Evolutionary conservation across 2,329 filamentous ascomycete genomes (phyloP).

Genomic region (Pezicula carpinea): DNA sequence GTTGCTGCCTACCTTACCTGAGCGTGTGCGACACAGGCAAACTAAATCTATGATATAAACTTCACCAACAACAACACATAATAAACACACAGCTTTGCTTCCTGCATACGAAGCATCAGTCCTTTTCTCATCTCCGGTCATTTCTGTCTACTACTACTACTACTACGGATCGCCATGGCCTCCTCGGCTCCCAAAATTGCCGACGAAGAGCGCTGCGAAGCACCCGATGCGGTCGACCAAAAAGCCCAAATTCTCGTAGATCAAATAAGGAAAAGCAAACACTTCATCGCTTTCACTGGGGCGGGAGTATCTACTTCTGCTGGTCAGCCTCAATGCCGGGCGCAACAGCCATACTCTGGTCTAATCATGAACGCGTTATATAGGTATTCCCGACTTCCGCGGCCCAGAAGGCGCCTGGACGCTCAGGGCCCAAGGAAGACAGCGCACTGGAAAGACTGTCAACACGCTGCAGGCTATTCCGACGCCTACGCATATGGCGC

Average conservation of each 20-base stretch:
- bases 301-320: constrained; percentile 44
- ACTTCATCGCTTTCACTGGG: constrained; percentile 43
- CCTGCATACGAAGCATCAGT: no score
- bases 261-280: constrained; percentile 36
- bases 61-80: no score
- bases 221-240: constrained; percentile 23
- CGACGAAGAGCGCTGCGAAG: constrained; percentile 24
- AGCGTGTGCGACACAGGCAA: no score
- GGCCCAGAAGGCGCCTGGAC: constrained; percentile 43
- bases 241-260: constrained; percentile 35
- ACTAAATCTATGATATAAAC: no score
- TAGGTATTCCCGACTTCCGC: constrained; percentile 44
- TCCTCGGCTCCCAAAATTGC: constrained; percentile 17
- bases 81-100: no score
- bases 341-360: not conserved
- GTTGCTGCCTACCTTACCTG: no score
- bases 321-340: constrained; percentile 21
- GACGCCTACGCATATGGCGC: constrained; percentile 41
- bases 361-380: not conserved
- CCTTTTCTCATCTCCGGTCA: no score
- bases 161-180: constrained; percentile 15
- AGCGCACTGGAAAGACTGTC: constrained; percentile 27
- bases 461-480: constrained; percentile 40
- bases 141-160: no score
- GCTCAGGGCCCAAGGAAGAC: constrained; percentile 36